phyloP scores from a whole-genome alignment of 2,329 filamentous ascomycete species.

The Pezicula neosporulosa region DNA sequence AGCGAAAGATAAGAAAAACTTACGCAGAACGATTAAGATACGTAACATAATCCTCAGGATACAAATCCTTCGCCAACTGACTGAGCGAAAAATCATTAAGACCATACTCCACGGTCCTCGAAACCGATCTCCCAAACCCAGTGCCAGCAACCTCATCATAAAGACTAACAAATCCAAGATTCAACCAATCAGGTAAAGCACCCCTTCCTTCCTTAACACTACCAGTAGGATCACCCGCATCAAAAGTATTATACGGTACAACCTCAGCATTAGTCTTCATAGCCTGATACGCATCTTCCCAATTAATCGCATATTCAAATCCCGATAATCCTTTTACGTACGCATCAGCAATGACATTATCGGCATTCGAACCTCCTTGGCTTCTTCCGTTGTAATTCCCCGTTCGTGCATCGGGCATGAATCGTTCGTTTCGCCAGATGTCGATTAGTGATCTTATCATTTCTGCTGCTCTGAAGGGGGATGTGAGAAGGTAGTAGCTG shows the following conservation, averaged over 20 bases:
- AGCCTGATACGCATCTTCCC: slow-evolving; percentile 55
- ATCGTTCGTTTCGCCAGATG: slow-evolving; percentile 60
- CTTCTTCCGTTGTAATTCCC: slow-evolving; percentile 65
- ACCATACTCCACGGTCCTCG: slow-evolving; percentile 62
- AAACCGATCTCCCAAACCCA: slow-evolving; percentile 49
- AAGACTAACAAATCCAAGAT: slow-evolving; percentile 60
- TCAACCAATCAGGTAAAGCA: slow-evolving; percentile 63
- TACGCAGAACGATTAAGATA: slow-evolving; percentile 45
- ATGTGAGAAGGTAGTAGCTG: slow-evolving; percentile 59
- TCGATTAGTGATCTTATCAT: slow-evolving; percentile 63
- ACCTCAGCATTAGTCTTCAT: slow-evolving; percentile 66
- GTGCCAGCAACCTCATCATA: slow-evolving; percentile 31
- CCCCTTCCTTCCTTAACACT: slow-evolving; percentile 65
- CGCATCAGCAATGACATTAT: slow-evolving; percentile 68
- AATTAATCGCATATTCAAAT: slow-evolving; percentile 54
- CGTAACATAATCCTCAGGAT: slow-evolving; percentile 34
- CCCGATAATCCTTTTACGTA: slow-evolving; percentile 68
- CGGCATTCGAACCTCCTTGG: slow-evolving; percentile 65
- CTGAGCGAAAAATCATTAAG: slow-evolving; percentile 65
- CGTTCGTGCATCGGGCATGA: slow-evolving; percentile 60
- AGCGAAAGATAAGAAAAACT: too few species aligned
- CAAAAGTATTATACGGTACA: slow-evolving; percentile 53
- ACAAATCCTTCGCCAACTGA: slow-evolving; percentile 56
- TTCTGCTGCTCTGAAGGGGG: slow-evolving; percentile 59
- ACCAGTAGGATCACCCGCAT: slow-evolving; percentile 44